phyloP scores from a whole-genome alignment of 768 basidiomycete genomes.

The Phaffia australis region DNA sequence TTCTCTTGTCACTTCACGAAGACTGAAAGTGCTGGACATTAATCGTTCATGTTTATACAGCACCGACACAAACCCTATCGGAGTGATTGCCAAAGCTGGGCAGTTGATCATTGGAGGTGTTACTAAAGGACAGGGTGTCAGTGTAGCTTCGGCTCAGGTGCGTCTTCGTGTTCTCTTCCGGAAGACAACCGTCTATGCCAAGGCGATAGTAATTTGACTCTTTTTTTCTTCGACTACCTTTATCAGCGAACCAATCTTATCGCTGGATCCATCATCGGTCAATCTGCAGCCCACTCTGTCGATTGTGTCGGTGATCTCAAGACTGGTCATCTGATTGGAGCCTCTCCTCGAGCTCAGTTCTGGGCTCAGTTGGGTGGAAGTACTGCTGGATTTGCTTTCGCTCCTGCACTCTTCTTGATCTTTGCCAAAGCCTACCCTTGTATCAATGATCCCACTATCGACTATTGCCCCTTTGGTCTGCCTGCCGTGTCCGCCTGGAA shows the following conservation, averaged over 20 bases:
- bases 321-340: slow-evolving; percentile 57
- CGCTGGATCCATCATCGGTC: slow-evolving; percentile 49
- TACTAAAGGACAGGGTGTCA: slow-evolving; percentile 44
- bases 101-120: slow-evolving; percentile 59
- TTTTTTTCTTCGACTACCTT: slow-evolving; percentile 14
- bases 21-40: no score
- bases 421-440: slow-evolving; percentile 10
- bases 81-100: slow-evolving; percentile 40
- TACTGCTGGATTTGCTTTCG: slow-evolving; percentile 33
- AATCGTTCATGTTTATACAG: no score
- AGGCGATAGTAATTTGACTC: no score
- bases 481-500: slow-evolving; percentile 4
- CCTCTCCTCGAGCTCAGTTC: slow-evolving; percentile 56
- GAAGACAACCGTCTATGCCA: no score
- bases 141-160: slow-evolving; percentile 31
- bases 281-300: slow-evolving; percentile 49
- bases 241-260: slow-evolving; percentile 45
- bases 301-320: slow-evolving; percentile 63
- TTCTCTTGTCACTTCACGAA: no score
- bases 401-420: slow-evolving; percentile 6
- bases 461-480: neutral
- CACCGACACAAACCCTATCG: slow-evolving; percentile 10
- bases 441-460: slow-evolving; percentile 8
- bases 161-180: no score
- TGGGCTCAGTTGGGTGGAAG: slow-evolving; percentile 52